Evolutionary conservation across 805 yeast genomes (phyloP).

Genomic region (Nakazawaea molendinolei): DNA sequence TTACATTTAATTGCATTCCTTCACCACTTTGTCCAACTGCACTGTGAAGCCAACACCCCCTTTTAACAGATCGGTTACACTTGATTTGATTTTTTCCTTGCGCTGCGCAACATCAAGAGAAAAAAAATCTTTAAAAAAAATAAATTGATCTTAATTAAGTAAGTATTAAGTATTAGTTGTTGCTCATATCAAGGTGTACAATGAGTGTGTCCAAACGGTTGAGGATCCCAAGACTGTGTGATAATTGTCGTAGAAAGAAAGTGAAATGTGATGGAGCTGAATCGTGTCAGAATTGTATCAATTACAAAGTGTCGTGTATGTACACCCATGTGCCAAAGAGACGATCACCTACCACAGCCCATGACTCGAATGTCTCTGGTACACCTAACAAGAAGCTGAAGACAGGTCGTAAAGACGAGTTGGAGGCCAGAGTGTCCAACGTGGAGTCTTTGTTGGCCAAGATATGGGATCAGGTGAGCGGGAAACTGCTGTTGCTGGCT

Average conservation of each 20-base stretch:
- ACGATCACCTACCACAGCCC: conserved; percentile 14
- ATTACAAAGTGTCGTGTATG: conserved; percentile 28
- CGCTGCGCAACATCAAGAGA: too few species aligned
- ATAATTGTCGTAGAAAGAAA: conserved; percentile 40
- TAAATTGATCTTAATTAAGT: too few species aligned
- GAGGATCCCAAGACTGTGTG: conserved; percentile 42
- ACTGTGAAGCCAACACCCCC: too few species aligned
- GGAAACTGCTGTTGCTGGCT: too few species aligned
- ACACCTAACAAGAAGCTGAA: too few species aligned
- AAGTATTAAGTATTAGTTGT: too few species aligned
- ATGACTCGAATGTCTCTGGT: too few species aligned
- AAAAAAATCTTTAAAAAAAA: too few species aligned
- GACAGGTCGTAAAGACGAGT: not conserved
- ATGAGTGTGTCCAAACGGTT: conserved; percentile 1
- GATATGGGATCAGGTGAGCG: not conserved
- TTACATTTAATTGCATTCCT: too few species aligned
- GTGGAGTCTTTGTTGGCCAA: conserved; percentile 3
- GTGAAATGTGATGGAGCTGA: conserved; percentile 43
- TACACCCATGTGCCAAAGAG: conserved; percentile 28
- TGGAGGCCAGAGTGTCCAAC: not conserved
- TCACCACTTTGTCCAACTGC: too few species aligned
- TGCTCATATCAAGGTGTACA: not conserved
- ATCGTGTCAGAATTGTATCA: conserved; percentile 36
- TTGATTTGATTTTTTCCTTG: too few species aligned
- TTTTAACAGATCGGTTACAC: too few species aligned